Conservation (phyloP, 805 yeast genomes). For the Isabelozyma heimii region DNA sequence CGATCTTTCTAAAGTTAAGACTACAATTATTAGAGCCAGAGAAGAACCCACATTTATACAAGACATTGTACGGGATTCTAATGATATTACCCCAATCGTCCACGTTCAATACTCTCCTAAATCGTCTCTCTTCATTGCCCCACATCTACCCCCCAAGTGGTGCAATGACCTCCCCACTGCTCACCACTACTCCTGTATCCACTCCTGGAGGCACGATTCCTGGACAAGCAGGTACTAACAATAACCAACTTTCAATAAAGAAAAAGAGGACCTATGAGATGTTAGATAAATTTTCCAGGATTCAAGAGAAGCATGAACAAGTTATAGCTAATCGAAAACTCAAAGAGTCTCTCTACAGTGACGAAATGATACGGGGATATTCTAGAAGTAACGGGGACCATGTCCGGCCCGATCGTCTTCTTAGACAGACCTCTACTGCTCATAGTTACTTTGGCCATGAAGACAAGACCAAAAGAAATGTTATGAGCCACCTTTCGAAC, state of each 20-base stretch:
- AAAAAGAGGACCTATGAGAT: conserved; percentile 38
- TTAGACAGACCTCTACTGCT: neutral
- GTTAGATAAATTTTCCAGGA: conserved; percentile 36
- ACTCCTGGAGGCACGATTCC: conserved; percentile 12
- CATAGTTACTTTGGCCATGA: neutral
- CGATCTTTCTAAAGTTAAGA: conserved; percentile 83
- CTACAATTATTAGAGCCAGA: conserved; percentile 88
- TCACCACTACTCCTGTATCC: conserved; percentile 12
- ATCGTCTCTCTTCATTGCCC: conserved; percentile 64
- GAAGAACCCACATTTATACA: conserved; percentile 73
- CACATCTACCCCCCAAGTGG: conserved; percentile 18
- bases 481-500: neutral
- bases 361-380: neutral
- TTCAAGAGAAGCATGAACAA: conserved; percentile 33
- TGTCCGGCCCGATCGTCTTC: neutral
- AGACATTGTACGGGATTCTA: conserved; percentile 84
- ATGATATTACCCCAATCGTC: conserved; percentile 94
- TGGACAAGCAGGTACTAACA: conserved; percentile 13
- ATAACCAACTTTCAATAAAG: conserved; percentile 32
- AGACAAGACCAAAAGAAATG: neutral
- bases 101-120: conserved; percentile 79
- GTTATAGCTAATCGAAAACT: neutral
- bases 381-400: neutral
- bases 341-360: neutral
- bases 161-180: conserved; percentile 6